These are phyloP conservation scores for Triangularia verruculosa DNA, from an alignment of 2,329 filamentous ascomycete species.

Conservation along the genomic window DNA sequence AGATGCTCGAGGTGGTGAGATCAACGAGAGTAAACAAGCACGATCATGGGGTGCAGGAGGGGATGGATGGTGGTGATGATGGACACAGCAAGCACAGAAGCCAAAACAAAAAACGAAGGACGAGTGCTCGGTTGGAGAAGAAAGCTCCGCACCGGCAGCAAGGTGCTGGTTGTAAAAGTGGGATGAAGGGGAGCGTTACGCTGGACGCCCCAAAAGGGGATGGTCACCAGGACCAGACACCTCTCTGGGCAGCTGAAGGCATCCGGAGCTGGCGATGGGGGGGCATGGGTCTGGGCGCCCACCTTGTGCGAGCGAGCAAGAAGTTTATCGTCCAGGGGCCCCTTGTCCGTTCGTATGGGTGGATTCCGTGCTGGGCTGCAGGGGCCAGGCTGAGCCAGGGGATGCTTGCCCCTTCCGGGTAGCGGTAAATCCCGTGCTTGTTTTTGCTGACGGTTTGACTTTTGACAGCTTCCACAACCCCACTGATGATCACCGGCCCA, in stretches of 20 bases:
- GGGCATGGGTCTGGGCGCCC: not conserved
- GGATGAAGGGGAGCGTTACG: slow-evolving; percentile 9
- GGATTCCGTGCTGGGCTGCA: not conserved
- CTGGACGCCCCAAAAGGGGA: slow-evolving; percentile 2
- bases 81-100: not conserved
- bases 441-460: not conserved
- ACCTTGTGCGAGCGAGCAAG: not conserved
- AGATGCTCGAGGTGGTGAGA: not conserved
- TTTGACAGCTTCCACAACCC: slow-evolving; percentile 2
- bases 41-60: not conserved
- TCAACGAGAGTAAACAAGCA: not conserved
- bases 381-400: not conserved
- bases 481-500: slow-evolving; percentile 4
- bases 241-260: slow-evolving; percentile 7
- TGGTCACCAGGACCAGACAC: not conserved
- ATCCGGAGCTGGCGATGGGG: not conserved
- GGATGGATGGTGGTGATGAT: not conserved
- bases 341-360: slow-evolving; percentile 2
- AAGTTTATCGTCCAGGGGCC: not conserved
- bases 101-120: not conserved
- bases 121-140: not conserved
- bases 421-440: not conserved
- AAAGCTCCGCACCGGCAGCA: not conserved
- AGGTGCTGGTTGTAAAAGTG: not conserved
- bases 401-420: not conserved